Evolutionary conservation across 2,329 filamentous ascomycete species (phyloP).

Genomic region (Fusarium papillatum): DNA sequence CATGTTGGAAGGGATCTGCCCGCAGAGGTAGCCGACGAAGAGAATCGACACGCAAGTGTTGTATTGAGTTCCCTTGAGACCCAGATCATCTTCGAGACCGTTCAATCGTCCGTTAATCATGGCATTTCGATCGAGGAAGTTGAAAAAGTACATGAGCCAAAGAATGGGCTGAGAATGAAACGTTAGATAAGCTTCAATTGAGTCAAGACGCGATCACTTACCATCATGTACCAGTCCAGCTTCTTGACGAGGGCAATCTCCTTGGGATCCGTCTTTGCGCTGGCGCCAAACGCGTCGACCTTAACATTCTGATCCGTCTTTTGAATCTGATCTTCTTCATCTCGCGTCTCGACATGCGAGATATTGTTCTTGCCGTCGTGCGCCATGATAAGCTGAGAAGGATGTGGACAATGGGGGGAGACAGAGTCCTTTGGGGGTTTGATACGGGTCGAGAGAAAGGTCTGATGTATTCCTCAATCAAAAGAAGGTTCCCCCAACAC

Average conservation of each 20-base stretch:
- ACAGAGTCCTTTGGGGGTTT: not conserved
- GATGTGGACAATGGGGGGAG: not conserved
- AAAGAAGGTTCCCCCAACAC: not conserved
- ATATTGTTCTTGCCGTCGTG: slow-evolving; percentile 13
- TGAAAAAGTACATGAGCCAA: slow-evolving; percentile 57
- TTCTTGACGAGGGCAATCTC: slow-evolving; percentile 38
- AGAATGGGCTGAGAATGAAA: slow-evolving; percentile 45
- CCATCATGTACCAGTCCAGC: slow-evolving; percentile 38
- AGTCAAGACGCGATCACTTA: not conserved
- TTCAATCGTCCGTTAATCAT: slow-evolving; percentile 70
- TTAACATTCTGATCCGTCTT: not conserved
- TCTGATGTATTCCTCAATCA: not conserved
- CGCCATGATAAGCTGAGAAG: not conserved
- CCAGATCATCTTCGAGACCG: slow-evolving; percentile 65
- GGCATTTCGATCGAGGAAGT: slow-evolving; percentile 64
- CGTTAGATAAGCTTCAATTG: not conserved
- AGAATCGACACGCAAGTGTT: slow-evolving; percentile 52
- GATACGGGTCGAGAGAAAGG: not conserved
- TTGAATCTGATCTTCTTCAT: not conserved
- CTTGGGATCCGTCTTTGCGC: slow-evolving; percentile 34
- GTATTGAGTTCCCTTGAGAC: slow-evolving; percentile 55
- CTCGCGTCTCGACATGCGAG: slow-evolving; percentile 12
- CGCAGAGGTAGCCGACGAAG: slow-evolving; percentile 52
- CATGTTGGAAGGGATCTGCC: slow-evolving; percentile 56
- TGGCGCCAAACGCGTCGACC: slow-evolving; percentile 12